phyloP scores from a whole-genome alignment of 164 flowering plant species.

The Cinnamomum chago region DNA sequence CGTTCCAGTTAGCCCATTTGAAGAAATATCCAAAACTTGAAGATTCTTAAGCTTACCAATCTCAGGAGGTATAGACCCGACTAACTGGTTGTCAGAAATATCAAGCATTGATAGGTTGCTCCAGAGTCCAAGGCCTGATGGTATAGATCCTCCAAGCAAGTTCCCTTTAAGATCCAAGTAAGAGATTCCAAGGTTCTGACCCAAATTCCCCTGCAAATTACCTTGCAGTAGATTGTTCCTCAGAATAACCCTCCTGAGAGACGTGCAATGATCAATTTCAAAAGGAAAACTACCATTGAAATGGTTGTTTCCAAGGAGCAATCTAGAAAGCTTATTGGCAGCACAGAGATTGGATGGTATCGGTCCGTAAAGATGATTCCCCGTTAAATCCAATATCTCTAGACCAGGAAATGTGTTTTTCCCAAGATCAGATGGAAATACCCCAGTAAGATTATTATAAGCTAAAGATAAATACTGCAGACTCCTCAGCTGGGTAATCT shows the following conservation, averaged over 20 bases:
- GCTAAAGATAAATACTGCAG: conserved; percentile 12
- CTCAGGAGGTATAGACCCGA: too few species aligned
- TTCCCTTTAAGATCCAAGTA: conserved; percentile 17
- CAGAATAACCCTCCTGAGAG: conserved; percentile 13
- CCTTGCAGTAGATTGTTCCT: conserved; percentile 12
- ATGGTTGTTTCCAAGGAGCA: conserved; percentile 12
- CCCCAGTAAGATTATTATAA: conserved; percentile 12
- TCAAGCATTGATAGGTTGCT: too few species aligned
- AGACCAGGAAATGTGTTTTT: conserved; percentile 5
- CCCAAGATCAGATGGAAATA: conserved; percentile 8
- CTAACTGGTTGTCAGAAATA: too few species aligned
- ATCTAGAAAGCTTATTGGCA: conserved; percentile 3
- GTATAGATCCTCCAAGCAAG: conserved; percentile 26
- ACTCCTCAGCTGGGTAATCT: conserved; percentile 8
- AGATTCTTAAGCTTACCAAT: too few species aligned
- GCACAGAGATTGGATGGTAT: conserved; percentile 11
- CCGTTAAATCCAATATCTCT: conserved; percentile 10
- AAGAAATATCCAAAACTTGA: too few species aligned
- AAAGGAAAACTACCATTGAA: conserved; percentile 13
- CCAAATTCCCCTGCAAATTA: conserved; percentile 3
- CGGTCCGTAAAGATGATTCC: conserved; percentile 10
- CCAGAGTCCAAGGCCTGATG: conserved; percentile 23
- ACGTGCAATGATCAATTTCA: conserved; percentile 3
- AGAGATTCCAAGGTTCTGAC: conserved; percentile 5
- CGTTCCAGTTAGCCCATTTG: background rate